A percentile compares a stretch with the other conserved stretches of the same genome.
phyloP scores from a whole-genome alignment of 768 basidiomycete species.

The Albatrellus ellisii region DNA sequence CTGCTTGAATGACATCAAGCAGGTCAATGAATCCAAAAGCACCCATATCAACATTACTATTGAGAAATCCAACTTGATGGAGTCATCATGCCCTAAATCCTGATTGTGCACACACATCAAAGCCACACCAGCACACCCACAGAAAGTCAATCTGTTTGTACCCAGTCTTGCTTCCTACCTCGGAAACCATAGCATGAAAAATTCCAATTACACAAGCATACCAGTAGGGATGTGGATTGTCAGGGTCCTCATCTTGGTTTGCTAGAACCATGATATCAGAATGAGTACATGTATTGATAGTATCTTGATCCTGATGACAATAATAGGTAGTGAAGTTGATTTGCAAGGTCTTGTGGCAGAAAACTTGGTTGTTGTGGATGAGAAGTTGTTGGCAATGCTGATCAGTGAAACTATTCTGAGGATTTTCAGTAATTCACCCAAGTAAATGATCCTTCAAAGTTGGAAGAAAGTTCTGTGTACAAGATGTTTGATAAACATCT shows the following conservation, averaged over 20 bases:
- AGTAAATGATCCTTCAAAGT: too few species aligned
- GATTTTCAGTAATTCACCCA: too few species aligned
- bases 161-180: neutral
- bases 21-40: constrained; percentile 27
- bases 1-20: constrained; percentile 16
- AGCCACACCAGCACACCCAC: constrained; percentile 23
- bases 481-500: too few species aligned
- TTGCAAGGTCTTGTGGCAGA: constrained; percentile 12
- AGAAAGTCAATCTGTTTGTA: constrained; percentile 18
- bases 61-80: constrained; percentile 16
- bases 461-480: too few species aligned
- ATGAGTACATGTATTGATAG: constrained; percentile 11
- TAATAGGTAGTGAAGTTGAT: constrained; percentile 17
- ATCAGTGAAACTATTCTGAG: too few species aligned
- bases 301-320: constrained; percentile 10
- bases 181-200: constrained; percentile 18
- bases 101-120: constrained; percentile 3
- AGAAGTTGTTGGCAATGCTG: constrained; percentile 5
- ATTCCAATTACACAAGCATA: constrained; percentile 20
- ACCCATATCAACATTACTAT: constrained; percentile 3
- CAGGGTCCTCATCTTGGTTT: neutral
- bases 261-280: constrained; percentile 14
- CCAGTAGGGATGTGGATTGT: constrained; percentile 14
- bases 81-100: constrained; percentile 7
- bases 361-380: constrained; percentile 12